Conservation (phyloP, 495 filamentous ascomycete species). For the Podospora tetraspora region DNA sequence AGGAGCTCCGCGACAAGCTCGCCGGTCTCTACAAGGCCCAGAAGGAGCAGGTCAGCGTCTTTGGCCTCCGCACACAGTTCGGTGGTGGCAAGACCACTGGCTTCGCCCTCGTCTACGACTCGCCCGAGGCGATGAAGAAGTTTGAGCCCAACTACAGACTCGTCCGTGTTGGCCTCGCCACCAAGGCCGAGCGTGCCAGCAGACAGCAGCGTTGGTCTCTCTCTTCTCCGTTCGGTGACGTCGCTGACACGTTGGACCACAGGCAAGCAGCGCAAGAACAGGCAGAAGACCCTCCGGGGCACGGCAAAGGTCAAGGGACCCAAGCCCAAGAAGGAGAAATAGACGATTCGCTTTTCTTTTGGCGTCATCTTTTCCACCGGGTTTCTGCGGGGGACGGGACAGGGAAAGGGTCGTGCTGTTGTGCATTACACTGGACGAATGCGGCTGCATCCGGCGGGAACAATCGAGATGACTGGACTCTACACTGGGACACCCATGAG, state of each 20-base stretch:
- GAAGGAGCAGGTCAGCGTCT: slow-evolving; percentile 95
- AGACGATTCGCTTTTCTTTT: slow-evolving; percentile 30
- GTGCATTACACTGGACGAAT: slow-evolving; percentile 30
- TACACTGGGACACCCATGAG: slow-evolving; percentile 24
- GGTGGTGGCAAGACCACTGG: slow-evolving; percentile 99
- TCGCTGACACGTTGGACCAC: slow-evolving; percentile 21
- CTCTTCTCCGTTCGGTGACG: not conserved
- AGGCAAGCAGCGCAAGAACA: slow-evolving; percentile 99
- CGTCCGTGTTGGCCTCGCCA: slow-evolving; percentile 81
- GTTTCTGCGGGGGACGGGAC: slow-evolving; percentile 27
- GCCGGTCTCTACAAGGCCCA: slow-evolving; percentile 92
- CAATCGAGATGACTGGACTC: slow-evolving; percentile 22
- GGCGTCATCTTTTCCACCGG: slow-evolving; percentile 26
- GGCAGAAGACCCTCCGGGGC: slow-evolving; percentile 94
- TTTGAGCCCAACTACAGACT: slow-evolving; percentile 98
- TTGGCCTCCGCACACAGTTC: slow-evolving; percentile 96
- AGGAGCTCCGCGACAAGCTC: slow-evolving; percentile 93
- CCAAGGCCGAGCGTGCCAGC: slow-evolving; percentile 91
- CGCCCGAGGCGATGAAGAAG: slow-evolving; percentile 94
- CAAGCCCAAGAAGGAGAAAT: slow-evolving; percentile 73
- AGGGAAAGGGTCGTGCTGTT: slow-evolving; percentile 30
- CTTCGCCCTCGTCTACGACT: slow-evolving; percentile 98
- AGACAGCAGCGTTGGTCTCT: slow-evolving; percentile 93
- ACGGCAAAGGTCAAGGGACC: slow-evolving; percentile 85
- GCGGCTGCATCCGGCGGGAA: slow-evolving; percentile 22